Evolutionary conservation across 2,329 filamentous ascomycete genomes (phyloP).

Genomic region (Nemania diffusa): DNA sequence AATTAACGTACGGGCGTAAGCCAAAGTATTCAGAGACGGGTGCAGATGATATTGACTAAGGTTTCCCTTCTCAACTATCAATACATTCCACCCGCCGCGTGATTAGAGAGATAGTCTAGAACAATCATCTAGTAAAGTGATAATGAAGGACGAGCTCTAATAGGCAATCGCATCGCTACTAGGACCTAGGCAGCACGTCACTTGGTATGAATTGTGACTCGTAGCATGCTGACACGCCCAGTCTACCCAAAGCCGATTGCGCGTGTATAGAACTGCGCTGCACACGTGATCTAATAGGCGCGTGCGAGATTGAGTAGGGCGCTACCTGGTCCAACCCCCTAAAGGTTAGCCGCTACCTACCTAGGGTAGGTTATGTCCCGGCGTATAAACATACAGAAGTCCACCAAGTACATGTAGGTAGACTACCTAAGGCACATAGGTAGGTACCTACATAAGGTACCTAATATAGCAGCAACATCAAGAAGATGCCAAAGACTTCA

Average conservation of each 20-base stretch:
- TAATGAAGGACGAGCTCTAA: neutral
- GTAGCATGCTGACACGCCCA: neutral
- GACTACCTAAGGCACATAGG: no score
- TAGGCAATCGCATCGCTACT: neutral
- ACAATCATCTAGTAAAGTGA: neutral
- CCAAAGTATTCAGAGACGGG: neutral
- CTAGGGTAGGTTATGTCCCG: no score
- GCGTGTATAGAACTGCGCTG: neutral
- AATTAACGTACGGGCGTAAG: conserved; percentile 23
- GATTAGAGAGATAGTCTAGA: no score
- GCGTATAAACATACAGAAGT: no score
- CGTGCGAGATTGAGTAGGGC: neutral
- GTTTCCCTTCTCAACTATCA: neutral
- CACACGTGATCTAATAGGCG: neutral
- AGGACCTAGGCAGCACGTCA: neutral
- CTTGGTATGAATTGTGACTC: neutral
- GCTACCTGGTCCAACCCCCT: neutral
- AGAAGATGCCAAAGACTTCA: neutral
- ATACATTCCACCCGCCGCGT: neutral
- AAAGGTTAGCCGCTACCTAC: no score
- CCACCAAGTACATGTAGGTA: no score
- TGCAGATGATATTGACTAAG: no score
- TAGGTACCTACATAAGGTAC: no score
- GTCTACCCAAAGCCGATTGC: no score
- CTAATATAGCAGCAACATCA: no score